Evolutionary conservation across 2,329 filamentous ascomycete species (phyloP).

Genomic region (Lasiodiplodia citricola): DNA sequence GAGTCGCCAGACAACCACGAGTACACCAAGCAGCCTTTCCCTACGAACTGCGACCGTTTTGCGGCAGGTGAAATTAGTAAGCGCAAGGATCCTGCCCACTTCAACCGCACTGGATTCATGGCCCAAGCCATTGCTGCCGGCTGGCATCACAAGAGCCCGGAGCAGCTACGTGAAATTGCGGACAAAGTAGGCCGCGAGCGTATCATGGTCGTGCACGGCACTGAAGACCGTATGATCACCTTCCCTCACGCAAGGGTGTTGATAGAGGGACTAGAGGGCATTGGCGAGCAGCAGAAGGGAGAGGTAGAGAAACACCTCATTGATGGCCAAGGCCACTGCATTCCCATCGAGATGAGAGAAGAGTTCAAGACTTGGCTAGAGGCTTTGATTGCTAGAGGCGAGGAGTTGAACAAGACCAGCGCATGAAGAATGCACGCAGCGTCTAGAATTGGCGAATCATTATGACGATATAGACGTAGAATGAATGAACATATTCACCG

Average conservation of each 20-base stretch:
- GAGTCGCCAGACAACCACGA: slow-evolving; percentile 59
- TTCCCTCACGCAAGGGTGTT: slow-evolving; percentile 72
- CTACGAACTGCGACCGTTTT: slow-evolving; percentile 80
- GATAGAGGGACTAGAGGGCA: slow-evolving; percentile 60
- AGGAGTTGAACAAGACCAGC: slow-evolving; percentile 48
- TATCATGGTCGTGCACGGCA: slow-evolving; percentile 80
- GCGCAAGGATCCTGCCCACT: slow-evolving; percentile 63
- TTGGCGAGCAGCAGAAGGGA: slow-evolving; percentile 45
- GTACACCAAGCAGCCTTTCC: slow-evolving; percentile 58
- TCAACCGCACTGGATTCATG: slow-evolving; percentile 71
- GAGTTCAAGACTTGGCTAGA: slow-evolving; percentile 72
- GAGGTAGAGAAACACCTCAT: slow-evolving; percentile 63
- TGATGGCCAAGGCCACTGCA: slow-evolving; percentile 77
- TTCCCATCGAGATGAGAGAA: slow-evolving; percentile 70
- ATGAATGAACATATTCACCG: not conserved
- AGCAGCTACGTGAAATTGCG: slow-evolving; percentile 69
- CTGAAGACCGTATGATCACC: slow-evolving; percentile 77
- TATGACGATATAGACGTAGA: slow-evolving; percentile 6
- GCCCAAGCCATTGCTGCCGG: slow-evolving; percentile 79
- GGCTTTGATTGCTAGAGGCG: slow-evolving; percentile 60
- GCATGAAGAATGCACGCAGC: not conserved
- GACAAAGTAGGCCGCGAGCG: slow-evolving; percentile 73
- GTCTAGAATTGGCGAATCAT: not conserved
- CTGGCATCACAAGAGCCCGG: slow-evolving; percentile 76
- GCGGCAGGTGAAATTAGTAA: slow-evolving; percentile 80